Evolutionary conservation across 2,329 filamentous ascomycete species (phyloP), one percentile per base, ranked within the genome.

Genomic region (Hymenoscyphus salicellus): DNA sequence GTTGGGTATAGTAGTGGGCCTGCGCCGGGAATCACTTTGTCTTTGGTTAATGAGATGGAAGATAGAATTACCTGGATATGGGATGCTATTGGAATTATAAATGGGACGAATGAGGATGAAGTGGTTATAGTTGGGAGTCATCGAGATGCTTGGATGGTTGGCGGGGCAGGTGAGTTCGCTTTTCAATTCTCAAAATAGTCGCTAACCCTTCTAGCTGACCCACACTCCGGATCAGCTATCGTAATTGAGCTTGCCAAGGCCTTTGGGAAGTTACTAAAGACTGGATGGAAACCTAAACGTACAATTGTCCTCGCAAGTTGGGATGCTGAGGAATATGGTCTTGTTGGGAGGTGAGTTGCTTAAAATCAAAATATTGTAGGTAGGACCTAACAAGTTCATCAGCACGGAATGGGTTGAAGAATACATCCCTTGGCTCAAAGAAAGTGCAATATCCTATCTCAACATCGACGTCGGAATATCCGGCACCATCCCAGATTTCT

Each of bases 41-140:
- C 78, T 85, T 90, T 46, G 93, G 94, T 73, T 85, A 86, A 33
- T 38, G 14, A 61, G 33, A 65, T 64, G 67, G 60, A 60, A n/a
- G 58, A 57, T 28, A 58, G 23, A 16, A 93, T 84, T 1, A 93
- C 89, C 0, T 89, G 90, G 4, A 80, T 93, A 61, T 96, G 91
- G 91, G 89, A 97, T 73, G 91, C 93, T 2, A 93, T 97, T 69
- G 93, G 93, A 36, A 82, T 93, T 57, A 90, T 97, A 75, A 96
- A 96, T 72, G 93, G 93, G 14, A 89, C 89, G 0, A 86, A 93
- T 55, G 82, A 87, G 0, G 87, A 96, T 72, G 92, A 97, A 73
- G 91, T 95, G 0, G 82, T 97, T 36, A 83, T 97, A 2, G 78
- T 97, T 26, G 92, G 92, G 6, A 96, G 96, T 73, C 92, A 96